These are phyloP conservation scores for Phytophthora tubulina DNA, from an alignment of 352 stramenopile genomes.

Conservation along the genomic window DNA sequence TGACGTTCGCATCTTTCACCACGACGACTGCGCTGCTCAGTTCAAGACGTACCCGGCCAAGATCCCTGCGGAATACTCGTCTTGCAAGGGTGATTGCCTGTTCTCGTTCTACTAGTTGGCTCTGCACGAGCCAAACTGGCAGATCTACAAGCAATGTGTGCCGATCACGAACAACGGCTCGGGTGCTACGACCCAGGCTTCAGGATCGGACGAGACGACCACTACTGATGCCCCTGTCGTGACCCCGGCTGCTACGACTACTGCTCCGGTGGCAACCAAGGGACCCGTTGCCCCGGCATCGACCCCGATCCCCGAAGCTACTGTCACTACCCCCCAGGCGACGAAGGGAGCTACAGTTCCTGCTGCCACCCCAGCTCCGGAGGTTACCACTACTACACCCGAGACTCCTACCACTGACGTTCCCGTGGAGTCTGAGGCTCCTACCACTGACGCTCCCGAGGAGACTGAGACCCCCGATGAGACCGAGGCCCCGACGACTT, in stretches of 20 bases:
- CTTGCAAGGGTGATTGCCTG: constrained; percentile 30
- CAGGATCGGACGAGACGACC: background rate
- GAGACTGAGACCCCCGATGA: background rate
- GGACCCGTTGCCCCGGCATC: background rate
- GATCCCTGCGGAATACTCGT: constrained; percentile 24
- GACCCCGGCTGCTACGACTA: background rate
- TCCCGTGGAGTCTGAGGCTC: background rate
- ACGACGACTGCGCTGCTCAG: constrained; percentile 40
- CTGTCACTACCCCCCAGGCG: background rate
- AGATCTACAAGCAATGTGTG: constrained; percentile 48
- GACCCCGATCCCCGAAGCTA: constrained; percentile 3
- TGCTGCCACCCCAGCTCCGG: background rate
- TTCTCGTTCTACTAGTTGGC: constrained; percentile 35
- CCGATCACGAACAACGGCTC: constrained; percentile 38
- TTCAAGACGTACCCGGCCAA: constrained; percentile 49
- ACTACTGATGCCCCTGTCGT: background rate
- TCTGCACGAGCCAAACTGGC: constrained; percentile 34
- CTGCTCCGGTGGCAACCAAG: constrained; percentile 1
- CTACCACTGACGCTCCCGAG: background rate
- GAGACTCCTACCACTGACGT: background rate
- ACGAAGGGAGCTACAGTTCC: constrained; percentile 2
- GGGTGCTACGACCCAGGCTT: constrained; percentile 2
- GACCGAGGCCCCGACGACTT: background rate
- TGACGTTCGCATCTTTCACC: constrained; percentile 32
- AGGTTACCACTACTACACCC: background rate